These are phyloP conservation scores for Elasticomyces elasticus DNA, from an alignment of 495 filamentous ascomycete species.

Conservation along the genomic window DNA sequence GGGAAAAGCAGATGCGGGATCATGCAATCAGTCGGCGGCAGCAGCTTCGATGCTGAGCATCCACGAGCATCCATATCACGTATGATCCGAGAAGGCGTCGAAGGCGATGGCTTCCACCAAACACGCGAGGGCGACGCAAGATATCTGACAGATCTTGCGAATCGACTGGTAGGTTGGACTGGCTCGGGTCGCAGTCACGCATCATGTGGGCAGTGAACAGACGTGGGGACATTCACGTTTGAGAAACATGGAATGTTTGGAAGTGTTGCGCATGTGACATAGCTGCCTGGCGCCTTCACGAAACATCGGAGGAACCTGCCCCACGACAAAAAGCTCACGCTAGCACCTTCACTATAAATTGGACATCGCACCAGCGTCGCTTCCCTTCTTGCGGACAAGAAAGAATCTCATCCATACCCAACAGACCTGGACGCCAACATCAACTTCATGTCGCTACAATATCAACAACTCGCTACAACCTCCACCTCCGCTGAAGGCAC, in stretches of 20 bases:
- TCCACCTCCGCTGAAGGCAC: no score
- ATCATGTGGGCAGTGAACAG: neutral
- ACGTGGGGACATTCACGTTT: neutral
- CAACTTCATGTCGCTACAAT: no score
- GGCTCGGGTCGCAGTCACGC: conserved; percentile 2
- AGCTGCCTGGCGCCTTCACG: neutral
- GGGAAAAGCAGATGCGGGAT: conserved; percentile 7
- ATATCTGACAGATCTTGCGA: conserved; percentile 15
- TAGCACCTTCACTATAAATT: no score
- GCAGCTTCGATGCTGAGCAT: conserved; percentile 4
- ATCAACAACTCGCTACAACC: no score
- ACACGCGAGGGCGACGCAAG: neutral
- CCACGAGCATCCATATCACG: conserved; percentile 6
- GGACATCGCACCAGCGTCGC: no score
- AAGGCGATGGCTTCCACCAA: conserved; percentile 1
- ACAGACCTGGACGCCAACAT: no score
- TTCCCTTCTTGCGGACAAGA: no score
- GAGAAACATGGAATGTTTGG: neutral
- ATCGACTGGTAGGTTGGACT: conserved; percentile 12
- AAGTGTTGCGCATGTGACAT: neutral
- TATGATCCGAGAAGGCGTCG: conserved; percentile 13
- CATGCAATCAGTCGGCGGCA: conserved; percentile 12
- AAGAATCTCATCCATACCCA: no score
- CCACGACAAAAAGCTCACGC: no score
- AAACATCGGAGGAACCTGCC: no score